Base-by-base conservation (phyloP, 495 filamentous ascomycete genomes). In the Sordaria brevicollis region DNA sequence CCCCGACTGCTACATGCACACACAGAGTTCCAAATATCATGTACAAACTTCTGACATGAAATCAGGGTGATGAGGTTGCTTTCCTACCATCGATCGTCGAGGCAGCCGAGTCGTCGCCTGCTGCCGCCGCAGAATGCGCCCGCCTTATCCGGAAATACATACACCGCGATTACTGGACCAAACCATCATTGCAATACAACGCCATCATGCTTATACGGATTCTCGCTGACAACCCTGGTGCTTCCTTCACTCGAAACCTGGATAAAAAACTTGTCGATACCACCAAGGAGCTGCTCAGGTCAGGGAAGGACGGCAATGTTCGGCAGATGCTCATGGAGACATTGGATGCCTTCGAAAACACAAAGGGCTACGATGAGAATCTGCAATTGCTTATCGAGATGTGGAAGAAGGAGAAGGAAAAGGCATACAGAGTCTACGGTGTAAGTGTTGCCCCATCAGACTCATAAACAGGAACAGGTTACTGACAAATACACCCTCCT, bases 31-130 rank as follows among this genome's bases (percentile, higher is more conserved):
- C 49, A 57, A 10, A 57, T 57, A 11, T 57, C 49, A 13, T 13
- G 5, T 21, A 6, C 29, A 21, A 57, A 57, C 25, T 7, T 29
- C 49, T 57, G 4, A 57, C 19, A 17, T 43, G 43, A 65, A 35
- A 33, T n/a, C 79, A 93, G 83, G 92, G 91, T 71, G 91, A 93
- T 75, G 95, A 98, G 82, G 93, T 96, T 70, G 87, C 97, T 39
- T 91, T 92, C 74, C 91, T 99, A n/a, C 95, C 96, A 7, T 84
- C 88, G 34, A 97, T 99, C 73, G 96, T 99, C 79, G 96, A 98
- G 72, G 86, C 89, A 35, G 94, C 94, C 82, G 96, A 97, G 77
- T 96, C 93, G 35, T 94, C 92, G 62, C 93, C 95, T 11, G 81
- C 81, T 35, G 96, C 96, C 25, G 93, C 94, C 35, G 86, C 87